These are phyloP conservation scores for Mucor lusitanicus DNA, from an alignment of 371 early-diverging fungal genomes.

Conservation along the genomic window DNA sequence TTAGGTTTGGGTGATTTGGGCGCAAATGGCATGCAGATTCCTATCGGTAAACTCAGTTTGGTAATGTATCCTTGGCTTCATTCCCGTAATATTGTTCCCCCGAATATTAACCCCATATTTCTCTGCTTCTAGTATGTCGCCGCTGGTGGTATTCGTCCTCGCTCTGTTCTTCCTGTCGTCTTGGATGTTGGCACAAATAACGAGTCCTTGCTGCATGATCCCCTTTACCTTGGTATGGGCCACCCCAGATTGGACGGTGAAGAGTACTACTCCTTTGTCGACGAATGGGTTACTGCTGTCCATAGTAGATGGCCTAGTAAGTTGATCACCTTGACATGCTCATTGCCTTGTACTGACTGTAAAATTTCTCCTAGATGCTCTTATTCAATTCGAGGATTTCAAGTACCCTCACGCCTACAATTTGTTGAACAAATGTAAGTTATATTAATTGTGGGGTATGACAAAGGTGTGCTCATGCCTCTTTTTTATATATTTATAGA, in stretches of 20 bases:
- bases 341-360: neutral
- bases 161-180: constrained; percentile 64
- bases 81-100: neutral
- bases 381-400: constrained; percentile 63
- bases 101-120: constrained; percentile 14
- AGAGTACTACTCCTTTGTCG: constrained; percentile 64
- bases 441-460: neutral
- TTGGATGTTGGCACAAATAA: constrained; percentile 72
- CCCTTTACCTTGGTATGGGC: constrained; percentile 68
- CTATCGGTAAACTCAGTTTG: constrained; percentile 66
- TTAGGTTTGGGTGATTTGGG: constrained; percentile 71
- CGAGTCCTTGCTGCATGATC: constrained; percentile 57
- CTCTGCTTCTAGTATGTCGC: constrained; percentile 51
- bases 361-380: constrained; percentile 30
- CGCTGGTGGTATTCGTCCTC: constrained; percentile 68
- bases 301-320: constrained; percentile 64
- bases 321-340: constrained; percentile 7
- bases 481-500: constrained; percentile 34
- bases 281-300: constrained; percentile 67
- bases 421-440: constrained; percentile 58
- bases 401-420: constrained; percentile 61
- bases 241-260: constrained; percentile 63
- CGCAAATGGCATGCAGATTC: constrained; percentile 71
- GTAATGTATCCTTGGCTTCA: constrained; percentile 27
- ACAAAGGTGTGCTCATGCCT: neutral